These are phyloP conservation scores for Pseudomonodictys pantanalensis DNA, from an alignment of 495 filamentous ascomycete species.

Conservation along the genomic window DNA sequence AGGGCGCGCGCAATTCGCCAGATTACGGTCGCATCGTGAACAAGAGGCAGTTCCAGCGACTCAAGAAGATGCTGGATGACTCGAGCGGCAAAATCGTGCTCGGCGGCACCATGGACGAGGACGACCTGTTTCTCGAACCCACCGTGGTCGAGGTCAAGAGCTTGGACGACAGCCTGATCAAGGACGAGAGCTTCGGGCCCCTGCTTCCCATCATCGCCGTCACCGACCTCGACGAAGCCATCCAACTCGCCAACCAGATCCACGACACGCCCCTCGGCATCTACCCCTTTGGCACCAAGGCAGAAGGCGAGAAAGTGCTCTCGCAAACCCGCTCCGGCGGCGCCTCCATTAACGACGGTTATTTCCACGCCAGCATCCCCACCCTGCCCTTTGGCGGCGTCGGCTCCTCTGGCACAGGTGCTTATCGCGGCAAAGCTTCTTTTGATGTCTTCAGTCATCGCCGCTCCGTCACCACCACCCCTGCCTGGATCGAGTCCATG, in stretches of 20 bases:
- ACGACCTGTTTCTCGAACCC: constrained; percentile 76
- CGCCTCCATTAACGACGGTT: constrained; percentile 50
- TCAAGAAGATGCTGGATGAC: constrained; percentile 83
- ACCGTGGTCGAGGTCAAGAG: constrained; percentile 77
- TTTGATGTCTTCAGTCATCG: constrained; percentile 84
- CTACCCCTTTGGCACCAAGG: constrained; percentile 78
- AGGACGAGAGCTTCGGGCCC: constrained; percentile 85
- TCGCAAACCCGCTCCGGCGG: constrained; percentile 42
- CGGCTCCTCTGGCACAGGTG: constrained; percentile 76
- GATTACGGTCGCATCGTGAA: constrained; percentile 82
- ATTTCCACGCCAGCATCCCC: constrained; percentile 72
- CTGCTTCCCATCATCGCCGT: constrained; percentile 76
- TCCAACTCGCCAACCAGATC: constrained; percentile 69
- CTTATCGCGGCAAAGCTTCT: constrained; percentile 76
- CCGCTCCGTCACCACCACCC: constrained; percentile 70
- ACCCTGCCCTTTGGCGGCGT: constrained; percentile 88
- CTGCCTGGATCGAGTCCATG: constrained; percentile 74
- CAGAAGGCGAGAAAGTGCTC: constrained; percentile 61
- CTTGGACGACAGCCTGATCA: constrained; percentile 70
- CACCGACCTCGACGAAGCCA: constrained; percentile 73
- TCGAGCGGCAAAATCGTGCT: constrained; percentile 79
- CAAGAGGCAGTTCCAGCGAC: constrained; percentile 68
- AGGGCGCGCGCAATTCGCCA: constrained; percentile 68
- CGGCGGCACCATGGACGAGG: constrained; percentile 77
- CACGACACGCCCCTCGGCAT: constrained; percentile 77